phyloP scores from a whole-genome alignment of 2,329 filamentous ascomycete species.

The Bisporella sp. region DNA sequence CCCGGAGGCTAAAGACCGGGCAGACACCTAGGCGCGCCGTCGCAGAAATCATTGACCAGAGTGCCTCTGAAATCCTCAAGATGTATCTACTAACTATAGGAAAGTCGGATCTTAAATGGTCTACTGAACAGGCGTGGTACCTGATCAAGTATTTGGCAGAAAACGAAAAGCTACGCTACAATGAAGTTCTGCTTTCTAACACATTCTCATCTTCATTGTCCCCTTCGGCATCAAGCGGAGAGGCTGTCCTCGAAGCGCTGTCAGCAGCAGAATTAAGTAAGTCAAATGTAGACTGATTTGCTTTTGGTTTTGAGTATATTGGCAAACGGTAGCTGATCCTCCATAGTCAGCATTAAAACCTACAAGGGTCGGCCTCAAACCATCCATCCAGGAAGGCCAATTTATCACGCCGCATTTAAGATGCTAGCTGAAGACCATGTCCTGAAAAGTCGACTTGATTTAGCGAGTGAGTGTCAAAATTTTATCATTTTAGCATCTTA shows the following conservation, averaged over 20 bases:
- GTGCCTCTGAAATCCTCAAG: constrained; percentile 83
- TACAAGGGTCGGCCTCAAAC: constrained; percentile 69
- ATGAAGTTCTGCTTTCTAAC: constrained; percentile 72
- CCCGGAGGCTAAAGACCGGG: constrained; percentile 81
- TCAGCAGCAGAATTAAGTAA: constrained; percentile 71
- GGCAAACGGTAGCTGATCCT: too few relatives aligned
- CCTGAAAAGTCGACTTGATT: constrained; percentile 65
- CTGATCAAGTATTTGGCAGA: constrained; percentile 58
- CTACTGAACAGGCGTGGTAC: constrained; percentile 81
- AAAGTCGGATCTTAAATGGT: constrained; percentile 57
- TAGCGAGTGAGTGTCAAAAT: constrained; percentile 36
- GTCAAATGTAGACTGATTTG: too few relatives aligned
- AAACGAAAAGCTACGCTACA: constrained; percentile 68
- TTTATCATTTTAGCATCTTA: too few relatives aligned
- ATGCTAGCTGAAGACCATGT: constrained; percentile 65
- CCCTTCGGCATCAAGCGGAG: constrained; percentile 50
- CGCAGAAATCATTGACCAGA: constrained; percentile 81
- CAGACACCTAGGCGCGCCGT: constrained; percentile 78
- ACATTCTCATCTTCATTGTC: constrained; percentile 58
- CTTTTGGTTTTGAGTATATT: too few relatives aligned
- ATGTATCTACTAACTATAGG: constrained; percentile 70
- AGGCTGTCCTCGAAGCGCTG: constrained; percentile 70
- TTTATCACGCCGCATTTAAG: constrained; percentile 79
- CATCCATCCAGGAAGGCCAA: constrained; percentile 76
- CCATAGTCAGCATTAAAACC: constrained; percentile 55